Evolutionary conservation across 2,329 filamentous ascomycete species (phyloP).

Genomic region (Exutisphaerella laricina): DNA sequence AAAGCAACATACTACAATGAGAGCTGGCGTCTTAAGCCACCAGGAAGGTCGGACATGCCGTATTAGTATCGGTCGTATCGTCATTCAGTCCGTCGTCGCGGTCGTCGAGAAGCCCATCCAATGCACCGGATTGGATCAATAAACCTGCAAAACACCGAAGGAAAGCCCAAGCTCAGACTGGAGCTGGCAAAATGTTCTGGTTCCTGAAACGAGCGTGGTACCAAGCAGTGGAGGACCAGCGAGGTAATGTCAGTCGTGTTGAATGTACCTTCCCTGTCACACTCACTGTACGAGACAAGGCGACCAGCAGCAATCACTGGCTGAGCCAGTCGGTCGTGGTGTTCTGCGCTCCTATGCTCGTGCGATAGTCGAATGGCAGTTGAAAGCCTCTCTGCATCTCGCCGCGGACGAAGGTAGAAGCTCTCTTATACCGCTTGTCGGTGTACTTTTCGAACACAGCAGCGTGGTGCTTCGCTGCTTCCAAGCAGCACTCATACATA

Average conservation of each 20-base stretch:
- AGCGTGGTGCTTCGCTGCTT: slow-evolving; percentile 71
- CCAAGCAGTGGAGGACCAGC: slow-evolving; percentile 7
- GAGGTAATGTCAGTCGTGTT: not conserved
- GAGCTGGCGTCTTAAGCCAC: slow-evolving; percentile 14
- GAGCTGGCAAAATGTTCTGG: slow-evolving; percentile 3
- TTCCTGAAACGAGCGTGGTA: slow-evolving; percentile 16
- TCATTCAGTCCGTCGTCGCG: slow-evolving; percentile 21
- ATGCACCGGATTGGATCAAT: slow-evolving; percentile 15
- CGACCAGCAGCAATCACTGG: slow-evolving; percentile 7
- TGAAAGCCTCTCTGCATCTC: slow-evolving; percentile 61
- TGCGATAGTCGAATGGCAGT: slow-evolving; percentile 36
- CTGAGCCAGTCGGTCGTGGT: slow-evolving; percentile 14
- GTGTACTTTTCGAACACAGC: slow-evolving; percentile 91
- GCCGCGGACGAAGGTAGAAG: slow-evolving; percentile 70
- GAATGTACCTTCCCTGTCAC: not conserved
- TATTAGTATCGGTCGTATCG: slow-evolving; percentile 20
- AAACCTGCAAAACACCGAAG: slow-evolving; percentile 13
- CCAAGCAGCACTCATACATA: slow-evolving; percentile 82
- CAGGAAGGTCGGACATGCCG: slow-evolving; percentile 13
- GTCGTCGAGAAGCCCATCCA: slow-evolving; percentile 18
- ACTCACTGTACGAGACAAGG: slow-evolving; percentile 6
- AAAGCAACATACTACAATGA: slow-evolving; percentile 21
- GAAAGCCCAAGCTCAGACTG: slow-evolving; percentile 13
- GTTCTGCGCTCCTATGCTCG: slow-evolving; percentile 17
- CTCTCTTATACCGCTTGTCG: slow-evolving; percentile 79